A percentile compares a stretch with the other conserved stretches of the same genome.
phyloP scores from a whole-genome alignment of 352 stramenopile species.

The Pythium brassicae region DNA sequence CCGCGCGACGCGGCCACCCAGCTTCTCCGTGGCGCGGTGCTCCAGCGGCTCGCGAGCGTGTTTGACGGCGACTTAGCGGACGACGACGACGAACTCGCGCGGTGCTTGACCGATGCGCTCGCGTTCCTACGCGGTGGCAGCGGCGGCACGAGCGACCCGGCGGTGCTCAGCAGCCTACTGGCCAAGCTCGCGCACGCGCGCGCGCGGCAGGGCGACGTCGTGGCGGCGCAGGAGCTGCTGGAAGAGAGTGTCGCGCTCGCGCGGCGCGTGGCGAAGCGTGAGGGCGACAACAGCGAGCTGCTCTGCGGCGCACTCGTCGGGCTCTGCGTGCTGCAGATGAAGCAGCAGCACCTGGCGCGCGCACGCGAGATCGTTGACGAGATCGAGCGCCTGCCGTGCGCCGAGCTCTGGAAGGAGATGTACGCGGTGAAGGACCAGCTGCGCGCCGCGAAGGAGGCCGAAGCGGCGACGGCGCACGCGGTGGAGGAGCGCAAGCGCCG shows the following conservation, averaged over 20 bases:
- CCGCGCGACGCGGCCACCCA: conserved; percentile 8
- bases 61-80: conserved; percentile 8
- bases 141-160: conserved; percentile 10
- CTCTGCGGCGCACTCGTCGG: conserved; percentile 47
- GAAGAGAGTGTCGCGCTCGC: conserved; percentile 26
- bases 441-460: conserved; percentile 8
- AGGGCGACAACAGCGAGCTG: conserved; percentile 16
- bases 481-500: conserved; percentile 2
- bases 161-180: conserved; percentile 19
- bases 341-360: conserved; percentile 24
- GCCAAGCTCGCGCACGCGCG: conserved; percentile 27
- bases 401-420: conserved; percentile 29
- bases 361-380: conserved; percentile 34
- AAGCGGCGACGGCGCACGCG: background rate
- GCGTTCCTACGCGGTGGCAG: conserved; percentile 16
- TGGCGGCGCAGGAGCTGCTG: conserved; percentile 26
- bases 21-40: conserved; percentile 13
- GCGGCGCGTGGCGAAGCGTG: conserved; percentile 2
- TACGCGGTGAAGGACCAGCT: conserved; percentile 38
- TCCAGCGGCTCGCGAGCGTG: conserved; percentile 26
- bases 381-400: conserved; percentile 32
- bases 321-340: conserved; percentile 55
- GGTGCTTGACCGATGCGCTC: conserved; percentile 25
- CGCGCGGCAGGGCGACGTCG: conserved; percentile 21
- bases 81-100: conserved; percentile 22